Evolutionary conservation across 441 rosid genomes (phyloP), one percentile per base, ranked within the genome.

Genomic region (Lagerstroemia fauriei): DNA sequence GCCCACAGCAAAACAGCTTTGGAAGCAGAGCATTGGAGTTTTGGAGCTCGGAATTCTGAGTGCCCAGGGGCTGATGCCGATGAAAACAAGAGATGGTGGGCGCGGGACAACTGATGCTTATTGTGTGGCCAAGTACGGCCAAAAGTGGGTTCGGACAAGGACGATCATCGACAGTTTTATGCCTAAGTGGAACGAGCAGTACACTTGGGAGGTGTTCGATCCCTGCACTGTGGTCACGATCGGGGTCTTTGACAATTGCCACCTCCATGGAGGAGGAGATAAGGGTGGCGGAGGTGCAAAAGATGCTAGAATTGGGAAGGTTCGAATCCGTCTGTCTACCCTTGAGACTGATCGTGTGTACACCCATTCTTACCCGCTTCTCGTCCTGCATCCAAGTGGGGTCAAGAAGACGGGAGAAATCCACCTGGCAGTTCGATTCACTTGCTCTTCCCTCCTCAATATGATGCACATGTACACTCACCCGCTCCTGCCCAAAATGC

Each of bases 191-290:
- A 95, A 96, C 17, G 99, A 96, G 87, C 99, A 96, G 69, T 96
- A 96, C 77, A 96, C 98, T n/a, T 96, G 99, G 98, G 99, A 96
- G 86, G 99, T 95, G 78, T 93, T 84, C 12, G 98, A 96, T 90
- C 98, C 99, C 7, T 96, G 98, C 83, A 96, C 99, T 4, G 99
- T 96, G 56, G 83, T 96, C 73, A 96, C 98, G 10, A 88, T 96
- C 79, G 99, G 99, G 46, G 99, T 96, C 2, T 96, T 91, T 79
- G 99, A 96, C 87, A 96, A 96, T 80, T 91, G 94, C 27, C 99
- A 96, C 84, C 85, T 96, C 83, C 92, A 90, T 85, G 97, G 95
- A 73, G 95, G 90, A 69, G 98, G 91, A 87, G 86, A 85, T 41
- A 50, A 50, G 34, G 81, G 81, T 4, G 80, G 73, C 0, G 97